These are phyloP conservation scores for Cercospora sp. DNA, from an alignment of 2,329 filamentous ascomycete species.

Conservation along the genomic window DNA sequence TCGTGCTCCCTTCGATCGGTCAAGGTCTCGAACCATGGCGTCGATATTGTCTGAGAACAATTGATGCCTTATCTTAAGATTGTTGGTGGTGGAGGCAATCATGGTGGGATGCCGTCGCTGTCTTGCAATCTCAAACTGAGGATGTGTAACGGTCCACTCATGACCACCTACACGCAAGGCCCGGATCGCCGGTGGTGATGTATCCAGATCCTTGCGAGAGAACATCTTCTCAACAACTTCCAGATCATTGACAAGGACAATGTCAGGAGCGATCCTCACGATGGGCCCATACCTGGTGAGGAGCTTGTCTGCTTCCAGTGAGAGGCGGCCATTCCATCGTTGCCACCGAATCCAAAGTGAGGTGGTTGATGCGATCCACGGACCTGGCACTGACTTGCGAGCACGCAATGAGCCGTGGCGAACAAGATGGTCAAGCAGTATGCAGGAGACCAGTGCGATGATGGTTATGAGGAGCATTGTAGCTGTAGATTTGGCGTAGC, in stretches of 20 bases:
- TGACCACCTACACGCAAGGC: constrained; percentile 11
- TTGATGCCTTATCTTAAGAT: neutral
- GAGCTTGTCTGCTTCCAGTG: neutral
- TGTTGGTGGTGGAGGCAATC: neutral
- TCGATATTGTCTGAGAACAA: neutral
- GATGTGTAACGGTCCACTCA: constrained; percentile 13
- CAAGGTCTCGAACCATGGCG: neutral
- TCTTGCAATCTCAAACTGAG: neutral
- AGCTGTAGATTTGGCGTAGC: neutral
- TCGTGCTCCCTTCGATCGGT: neutral
- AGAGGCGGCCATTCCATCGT: neutral
- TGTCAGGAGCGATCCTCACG: neutral
- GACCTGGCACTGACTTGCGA: neutral
- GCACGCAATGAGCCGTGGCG: neutral
- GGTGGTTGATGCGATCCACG: neutral
- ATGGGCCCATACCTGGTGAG: neutral
- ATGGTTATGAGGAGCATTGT: neutral
- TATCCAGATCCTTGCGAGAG: constrained; percentile 9
- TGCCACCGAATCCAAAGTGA: neutral
- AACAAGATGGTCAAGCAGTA: neutral
- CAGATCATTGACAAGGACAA: neutral
- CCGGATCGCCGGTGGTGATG: constrained; percentile 5
- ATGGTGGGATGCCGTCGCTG: neutral
- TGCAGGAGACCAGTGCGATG: neutral
- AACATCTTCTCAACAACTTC: neutral